Percentiles rank a stretch among this genome's conserved stretches.
Conservation (phyloP, 331 rosid genomes). For the Ulmus americana region DNA sequence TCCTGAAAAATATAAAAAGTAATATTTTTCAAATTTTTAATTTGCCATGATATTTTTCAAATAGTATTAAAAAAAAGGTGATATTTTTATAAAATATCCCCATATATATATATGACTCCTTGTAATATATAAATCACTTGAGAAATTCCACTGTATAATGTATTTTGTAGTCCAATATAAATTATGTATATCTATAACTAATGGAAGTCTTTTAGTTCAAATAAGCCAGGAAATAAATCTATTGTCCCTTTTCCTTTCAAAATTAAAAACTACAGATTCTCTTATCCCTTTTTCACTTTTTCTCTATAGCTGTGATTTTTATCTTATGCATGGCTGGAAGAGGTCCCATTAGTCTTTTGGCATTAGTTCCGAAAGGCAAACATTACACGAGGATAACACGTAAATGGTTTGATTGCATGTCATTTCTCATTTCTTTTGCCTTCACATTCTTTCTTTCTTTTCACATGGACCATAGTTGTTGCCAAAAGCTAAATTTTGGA, state of each 20-base stretch:
- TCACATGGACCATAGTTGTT: neutral
- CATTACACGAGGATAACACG: constrained; percentile 16
- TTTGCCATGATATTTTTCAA: too few relatives aligned
- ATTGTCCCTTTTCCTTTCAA: neutral
- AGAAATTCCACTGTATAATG: too few relatives aligned
- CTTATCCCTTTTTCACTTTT: neutral
- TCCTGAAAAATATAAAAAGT: too few relatives aligned
- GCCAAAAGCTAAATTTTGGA: constrained; percentile 14
- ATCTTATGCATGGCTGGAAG: neutral
- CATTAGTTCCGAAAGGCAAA: constrained; percentile 8
- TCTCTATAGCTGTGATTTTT: neutral
- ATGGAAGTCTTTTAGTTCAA: neutral
- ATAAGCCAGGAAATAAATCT: constrained; percentile 2
- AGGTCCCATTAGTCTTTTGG: constrained; percentile 9
- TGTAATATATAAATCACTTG: too few relatives aligned
- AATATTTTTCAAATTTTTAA: too few relatives aligned
- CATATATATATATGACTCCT: too few relatives aligned
- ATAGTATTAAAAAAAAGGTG: too few relatives aligned
- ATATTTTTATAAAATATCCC: too few relatives aligned
- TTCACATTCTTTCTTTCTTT: neutral
- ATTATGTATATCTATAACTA: neutral
- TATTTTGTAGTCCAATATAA: neutral
- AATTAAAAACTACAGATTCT: neutral
- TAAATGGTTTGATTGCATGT: neutral
- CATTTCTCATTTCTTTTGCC: constrained; percentile 1